Conservation (phyloP, 345 rosid genomes). For the Triadica sebifera region DNA sequence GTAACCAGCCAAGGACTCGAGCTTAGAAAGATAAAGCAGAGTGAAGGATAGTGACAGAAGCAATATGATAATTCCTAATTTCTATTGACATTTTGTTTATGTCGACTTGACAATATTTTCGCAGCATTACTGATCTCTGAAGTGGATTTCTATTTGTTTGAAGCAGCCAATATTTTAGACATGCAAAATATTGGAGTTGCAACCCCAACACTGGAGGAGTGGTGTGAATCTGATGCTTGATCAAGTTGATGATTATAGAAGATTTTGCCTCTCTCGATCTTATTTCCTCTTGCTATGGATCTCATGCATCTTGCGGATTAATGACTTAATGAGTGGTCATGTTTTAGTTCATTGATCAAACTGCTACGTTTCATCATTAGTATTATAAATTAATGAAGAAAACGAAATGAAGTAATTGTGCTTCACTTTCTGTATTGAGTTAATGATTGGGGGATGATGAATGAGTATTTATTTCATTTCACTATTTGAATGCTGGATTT, state of each 20-base stretch:
- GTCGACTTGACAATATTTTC: too few species aligned
- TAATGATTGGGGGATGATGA: too few species aligned
- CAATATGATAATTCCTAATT: too few species aligned
- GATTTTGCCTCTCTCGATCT: background rate
- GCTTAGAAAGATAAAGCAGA: too few species aligned
- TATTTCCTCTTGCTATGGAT: background rate
- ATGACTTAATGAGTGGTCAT: too few species aligned
- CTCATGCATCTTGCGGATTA: background rate
- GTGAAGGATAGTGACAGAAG: too few species aligned
- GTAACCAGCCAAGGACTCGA: too few species aligned
- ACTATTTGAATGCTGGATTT: too few species aligned
- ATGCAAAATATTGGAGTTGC: constrained; percentile 71
- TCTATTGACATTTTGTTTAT: too few species aligned
- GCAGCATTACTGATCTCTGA: too few species aligned
- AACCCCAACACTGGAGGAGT: constrained; percentile 56
- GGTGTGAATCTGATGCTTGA: constrained; percentile 44
- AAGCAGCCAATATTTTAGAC: constrained; percentile 71
- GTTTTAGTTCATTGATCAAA: background rate
- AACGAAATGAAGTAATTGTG: background rate
- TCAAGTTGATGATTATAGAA: constrained; percentile 11
- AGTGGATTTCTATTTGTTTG: background rate
- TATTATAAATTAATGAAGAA: background rate
- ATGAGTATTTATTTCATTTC: too few species aligned
- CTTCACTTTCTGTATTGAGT: background rate
- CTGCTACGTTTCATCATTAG: background rate